phyloP scores from a whole-genome alignment of 768 basidiomycete genomes.

The Boletus tylopilopsis region DNA sequence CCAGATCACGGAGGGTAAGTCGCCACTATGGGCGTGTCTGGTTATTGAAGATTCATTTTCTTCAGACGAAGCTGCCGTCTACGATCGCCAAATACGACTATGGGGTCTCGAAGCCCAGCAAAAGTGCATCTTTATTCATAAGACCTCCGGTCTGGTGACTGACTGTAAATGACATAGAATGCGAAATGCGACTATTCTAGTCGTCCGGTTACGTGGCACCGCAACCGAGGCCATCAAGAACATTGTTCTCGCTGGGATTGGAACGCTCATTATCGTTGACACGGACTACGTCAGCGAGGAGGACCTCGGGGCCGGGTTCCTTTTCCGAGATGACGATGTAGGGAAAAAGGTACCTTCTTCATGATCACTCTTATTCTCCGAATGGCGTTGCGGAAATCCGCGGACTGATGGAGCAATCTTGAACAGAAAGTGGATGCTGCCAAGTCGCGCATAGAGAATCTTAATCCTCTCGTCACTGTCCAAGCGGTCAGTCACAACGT shows the following conservation, averaged over 20 bases:
- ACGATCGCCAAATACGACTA: conserved; percentile 94
- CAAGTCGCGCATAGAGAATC: conserved; percentile 75
- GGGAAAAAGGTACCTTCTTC: conserved; percentile 69
- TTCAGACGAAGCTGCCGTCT: conserved; percentile 72
- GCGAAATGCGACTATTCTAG: conserved; percentile 87
- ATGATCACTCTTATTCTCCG: conserved; percentile 9
- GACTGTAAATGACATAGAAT: conserved; percentile 51
- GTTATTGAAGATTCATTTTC: neutral
- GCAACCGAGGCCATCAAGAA: conserved; percentile 97
- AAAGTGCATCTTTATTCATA: conserved; percentile 44
- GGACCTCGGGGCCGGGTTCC: conserved; percentile 90
- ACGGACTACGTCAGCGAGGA: conserved; percentile 68
- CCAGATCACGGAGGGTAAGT: conserved; percentile 65
- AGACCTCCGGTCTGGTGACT: conserved; percentile 1
- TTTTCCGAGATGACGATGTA: conserved; percentile 91
- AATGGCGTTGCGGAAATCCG: conserved; percentile 41
- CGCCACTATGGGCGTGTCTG: conserved; percentile 8
- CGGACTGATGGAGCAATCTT: conserved; percentile 23
- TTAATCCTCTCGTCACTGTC: conserved; percentile 90
- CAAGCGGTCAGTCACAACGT: conserved; percentile 56
- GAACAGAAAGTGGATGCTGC: conserved; percentile 82
- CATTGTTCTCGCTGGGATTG: conserved; percentile 94
- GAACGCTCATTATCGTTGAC: conserved; percentile 84
- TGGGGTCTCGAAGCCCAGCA: conserved; percentile 99
- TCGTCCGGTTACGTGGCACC: conserved; percentile 73